These are phyloP conservation scores for Hippophae gyantsensis DNA, from an alignment of 306 rosid species.

Conservation along the genomic window DNA sequence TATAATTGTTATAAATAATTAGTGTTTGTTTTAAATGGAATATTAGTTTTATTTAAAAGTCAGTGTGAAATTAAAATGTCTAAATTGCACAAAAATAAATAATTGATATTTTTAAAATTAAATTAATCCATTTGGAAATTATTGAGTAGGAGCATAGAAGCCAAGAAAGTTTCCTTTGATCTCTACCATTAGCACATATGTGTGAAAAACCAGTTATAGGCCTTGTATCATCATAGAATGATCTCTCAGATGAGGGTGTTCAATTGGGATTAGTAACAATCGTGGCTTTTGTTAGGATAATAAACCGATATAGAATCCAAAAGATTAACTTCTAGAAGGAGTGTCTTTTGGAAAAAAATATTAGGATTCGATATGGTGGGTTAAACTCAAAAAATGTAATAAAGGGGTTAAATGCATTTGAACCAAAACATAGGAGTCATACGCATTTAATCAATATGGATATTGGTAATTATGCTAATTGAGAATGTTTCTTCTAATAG, in stretches of 20 bases:
- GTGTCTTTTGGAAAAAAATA: background rate
- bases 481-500: no score
- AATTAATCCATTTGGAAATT: no score
- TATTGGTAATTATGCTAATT: background rate
- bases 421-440: background rate
- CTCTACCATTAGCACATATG: no score
- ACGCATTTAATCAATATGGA: background rate
- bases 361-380: background rate
- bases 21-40: no score
- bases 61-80: no score
- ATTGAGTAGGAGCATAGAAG: no score
- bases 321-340: background rate
- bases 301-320: background rate
- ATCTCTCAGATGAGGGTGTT: background rate
- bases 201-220: no score
- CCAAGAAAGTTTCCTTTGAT: no score
- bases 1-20: no score
- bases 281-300: background rate
- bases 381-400: background rate
- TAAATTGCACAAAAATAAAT: no score
- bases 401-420: background rate
- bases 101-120: no score
- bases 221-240: background rate
- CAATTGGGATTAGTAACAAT: background rate
- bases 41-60: no score